phyloP scores from a whole-genome alignment of 2,329 filamentous ascomycete species.

The Fusarium heterosporum region DNA sequence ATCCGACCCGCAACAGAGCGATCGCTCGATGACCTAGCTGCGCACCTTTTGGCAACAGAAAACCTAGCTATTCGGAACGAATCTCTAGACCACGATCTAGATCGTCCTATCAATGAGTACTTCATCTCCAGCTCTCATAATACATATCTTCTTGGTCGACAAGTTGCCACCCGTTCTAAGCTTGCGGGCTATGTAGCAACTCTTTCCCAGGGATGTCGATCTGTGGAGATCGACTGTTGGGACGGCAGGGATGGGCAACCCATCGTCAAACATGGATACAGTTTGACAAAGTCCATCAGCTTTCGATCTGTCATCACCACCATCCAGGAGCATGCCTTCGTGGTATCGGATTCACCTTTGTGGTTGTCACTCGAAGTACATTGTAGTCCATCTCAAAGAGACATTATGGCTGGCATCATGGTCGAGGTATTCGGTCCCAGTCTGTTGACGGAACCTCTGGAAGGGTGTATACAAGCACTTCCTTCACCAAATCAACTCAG shows the following conservation, averaged over 20 bases:
- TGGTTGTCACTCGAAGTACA: constrained; percentile 29
- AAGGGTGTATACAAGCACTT: rapidly evolving
- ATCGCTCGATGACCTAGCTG: rapidly evolving
- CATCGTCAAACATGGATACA: constrained; percentile 30
- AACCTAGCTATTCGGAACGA: background rate
- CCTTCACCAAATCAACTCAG: constrained; percentile 15
- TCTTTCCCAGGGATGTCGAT: constrained; percentile 20
- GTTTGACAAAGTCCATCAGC: constrained; percentile 20
- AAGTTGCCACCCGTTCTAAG: constrained; percentile 19
- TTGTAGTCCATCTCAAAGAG: constrained; percentile 1
- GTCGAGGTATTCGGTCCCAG: background rate
- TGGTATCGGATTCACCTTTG: constrained; percentile 14
- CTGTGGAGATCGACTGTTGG: constrained; percentile 28
- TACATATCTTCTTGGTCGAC: constrained; percentile 26
- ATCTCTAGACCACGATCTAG: rapidly evolving
- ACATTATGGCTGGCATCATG: constrained; percentile 22
- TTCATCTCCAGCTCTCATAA: constrained; percentile 34
- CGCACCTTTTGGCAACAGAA: background rate
- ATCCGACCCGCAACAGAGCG: background rate
- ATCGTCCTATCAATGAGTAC: constrained; percentile 26
- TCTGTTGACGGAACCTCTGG: background rate
- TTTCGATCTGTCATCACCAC: constrained; percentile 9
- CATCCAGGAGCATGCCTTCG: constrained; percentile 11
- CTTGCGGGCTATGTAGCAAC: constrained; percentile 15
- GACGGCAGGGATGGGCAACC: constrained; percentile 27